A percentile compares a stretch with the other conserved stretches of the same genome.
Evolutionary conservation across 495 filamentous ascomycete genomes (phyloP).

Genomic region (Amniculicola lignicola): DNA sequence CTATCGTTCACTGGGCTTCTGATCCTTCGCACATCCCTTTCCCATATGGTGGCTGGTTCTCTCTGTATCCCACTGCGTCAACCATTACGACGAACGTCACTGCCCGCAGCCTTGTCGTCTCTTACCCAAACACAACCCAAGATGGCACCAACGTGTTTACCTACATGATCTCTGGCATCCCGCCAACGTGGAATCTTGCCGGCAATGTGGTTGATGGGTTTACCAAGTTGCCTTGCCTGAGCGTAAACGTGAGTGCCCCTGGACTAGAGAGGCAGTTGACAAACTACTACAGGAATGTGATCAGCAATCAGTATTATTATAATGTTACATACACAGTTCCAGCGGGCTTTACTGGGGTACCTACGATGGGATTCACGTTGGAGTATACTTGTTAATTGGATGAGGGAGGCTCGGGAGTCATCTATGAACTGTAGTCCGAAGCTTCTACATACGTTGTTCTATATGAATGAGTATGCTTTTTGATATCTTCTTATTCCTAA

Average conservation of each 20-base stretch:
- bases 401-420: too few species aligned
- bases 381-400: constrained; percentile 1
- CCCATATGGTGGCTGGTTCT: constrained; percentile 2
- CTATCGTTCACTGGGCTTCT: constrained; percentile 1
- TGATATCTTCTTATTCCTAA: too few species aligned
- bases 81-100: neutral
- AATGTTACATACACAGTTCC: neutral
- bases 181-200: neutral
- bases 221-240: neutral
- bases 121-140: neutral
- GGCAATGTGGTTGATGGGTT: constrained; percentile 1
- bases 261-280: neutral
- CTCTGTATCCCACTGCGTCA: neutral
- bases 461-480: too few species aligned
- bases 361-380: neutral
- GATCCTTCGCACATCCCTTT: constrained; percentile 1
- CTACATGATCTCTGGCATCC: constrained; percentile 2
- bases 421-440: too few species aligned
- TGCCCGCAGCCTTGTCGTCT: neutral
- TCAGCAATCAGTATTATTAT: constrained; percentile 1
- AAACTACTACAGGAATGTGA: constrained; percentile 1
- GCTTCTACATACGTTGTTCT: too few species aligned
- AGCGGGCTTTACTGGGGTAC: neutral
- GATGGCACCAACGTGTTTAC: neutral
- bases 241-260: neutral